A percentile compares a stretch with the other conserved stretches of the same genome.
These are phyloP conservation scores for Collybia sordida DNA, from an alignment of 768 basidiomycete genomes.

Conservation along the genomic window DNA sequence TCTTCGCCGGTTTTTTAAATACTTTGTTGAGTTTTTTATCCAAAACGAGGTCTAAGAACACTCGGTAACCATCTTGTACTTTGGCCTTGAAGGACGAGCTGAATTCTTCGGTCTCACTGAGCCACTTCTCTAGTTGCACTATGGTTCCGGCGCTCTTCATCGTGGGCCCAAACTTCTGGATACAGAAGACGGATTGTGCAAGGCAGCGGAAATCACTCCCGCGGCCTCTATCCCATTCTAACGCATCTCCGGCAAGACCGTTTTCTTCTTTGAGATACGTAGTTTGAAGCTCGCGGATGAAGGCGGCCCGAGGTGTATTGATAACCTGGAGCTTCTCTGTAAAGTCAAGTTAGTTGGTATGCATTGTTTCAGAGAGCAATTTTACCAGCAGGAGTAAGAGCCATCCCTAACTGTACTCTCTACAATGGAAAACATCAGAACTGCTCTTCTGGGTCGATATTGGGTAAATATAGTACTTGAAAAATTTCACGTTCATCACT, in stretches of 20 bases:
- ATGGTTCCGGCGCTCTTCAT: conserved; percentile 29
- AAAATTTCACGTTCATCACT: conserved; percentile 67
- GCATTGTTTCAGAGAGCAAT: too few relatives aligned
- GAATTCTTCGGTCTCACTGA: conserved; percentile 32
- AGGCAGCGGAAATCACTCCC: conserved; percentile 61
- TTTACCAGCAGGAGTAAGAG: conserved; percentile 65
- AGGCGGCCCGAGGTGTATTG: conserved; percentile 50
- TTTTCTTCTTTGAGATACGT: conserved; percentile 40
- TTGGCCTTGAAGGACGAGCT: conserved; percentile 24
- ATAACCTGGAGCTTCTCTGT: conserved; percentile 71
- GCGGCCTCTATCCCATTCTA: conserved; percentile 47
- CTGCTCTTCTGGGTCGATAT: background rate
- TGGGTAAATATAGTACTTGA: conserved; percentile 47
- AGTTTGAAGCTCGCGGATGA: conserved; percentile 54
- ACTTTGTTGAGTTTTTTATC: conserved; percentile 29
- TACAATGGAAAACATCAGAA: conserved; percentile 19
- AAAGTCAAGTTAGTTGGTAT: too few relatives aligned
- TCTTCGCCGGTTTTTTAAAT: conserved; percentile 45
- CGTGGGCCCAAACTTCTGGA: conserved; percentile 35
- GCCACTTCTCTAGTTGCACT: conserved; percentile 52
- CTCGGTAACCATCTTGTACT: conserved; percentile 41
- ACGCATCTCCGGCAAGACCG: conserved; percentile 28
- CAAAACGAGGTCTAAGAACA: conserved; percentile 45
- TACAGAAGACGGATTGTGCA: conserved; percentile 49
- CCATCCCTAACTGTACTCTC: conserved; percentile 78